Base-by-base conservation (phyloP, 1,284 basidiomycete genomes). In the Ceratobasidium sp. region DNA sequence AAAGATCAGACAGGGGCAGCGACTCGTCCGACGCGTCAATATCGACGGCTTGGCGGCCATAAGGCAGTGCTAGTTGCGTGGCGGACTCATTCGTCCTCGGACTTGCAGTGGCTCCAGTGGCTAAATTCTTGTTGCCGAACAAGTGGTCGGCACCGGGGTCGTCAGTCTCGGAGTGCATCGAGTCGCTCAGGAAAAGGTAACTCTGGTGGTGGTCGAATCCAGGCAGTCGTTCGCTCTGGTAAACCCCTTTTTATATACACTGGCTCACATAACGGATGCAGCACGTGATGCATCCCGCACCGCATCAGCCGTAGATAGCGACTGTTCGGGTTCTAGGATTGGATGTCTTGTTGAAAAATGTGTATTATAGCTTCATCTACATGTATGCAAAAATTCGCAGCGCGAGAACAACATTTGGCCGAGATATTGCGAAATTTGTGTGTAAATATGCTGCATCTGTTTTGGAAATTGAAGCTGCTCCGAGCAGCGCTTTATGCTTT, bases 191-290 rank as follows among this genome's bases (percentile, higher is more conserved):
- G 23, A 11, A 13, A 4, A 31, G 11, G 53, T 20, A 20, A 15
- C 26, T 42, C 7, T 2, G 45, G 58, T 74, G 56, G 69, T 74
- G 39, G 69, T 63, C 69, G 35, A 31, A 39, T 39, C 45, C 20
- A 37, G 33, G 20, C 17, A 17, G 42, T 10, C 31, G 23, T 15
- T 26, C 26, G 28, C 15, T 49, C 28, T 51, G 31, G 23, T 10
- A 42, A 13, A 7, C 69, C 31, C 69, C 58, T 74, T 74, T 74
- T 74, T n/a, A n/a, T n/a, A n/a, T n/a, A n/a, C n/a, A n/a, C n/a
- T n/a, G n/a, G n/a, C n/a, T n/a, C n/a, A n/a, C n/a, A n/a, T n/a
- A n/a, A n/a, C n/a, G n/a, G n/a, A n/a, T n/a, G n/a, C n/a, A n/a
- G n/a, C n/a, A n/a, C n/a, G n/a, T n/a, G n/a, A n/a, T n/a, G n/a